Conservation (phyloP, 305 asterid genomes). For the Plantago coronopus region DNA sequence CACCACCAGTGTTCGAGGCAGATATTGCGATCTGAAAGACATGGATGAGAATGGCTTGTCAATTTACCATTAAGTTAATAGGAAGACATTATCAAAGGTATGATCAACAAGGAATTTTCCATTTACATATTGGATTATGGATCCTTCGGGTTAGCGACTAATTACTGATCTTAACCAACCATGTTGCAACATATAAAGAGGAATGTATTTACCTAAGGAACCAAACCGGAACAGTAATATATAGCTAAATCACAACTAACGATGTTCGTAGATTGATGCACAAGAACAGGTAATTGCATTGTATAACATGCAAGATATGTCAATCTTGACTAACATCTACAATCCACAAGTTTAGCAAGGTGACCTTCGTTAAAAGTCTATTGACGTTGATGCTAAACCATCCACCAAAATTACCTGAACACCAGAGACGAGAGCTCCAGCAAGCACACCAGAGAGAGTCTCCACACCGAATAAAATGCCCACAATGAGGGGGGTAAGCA, state of each 20-base stretch:
- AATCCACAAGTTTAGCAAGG: neutral
- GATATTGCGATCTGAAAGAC: conserved; percentile 48
- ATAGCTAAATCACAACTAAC: too few species aligned
- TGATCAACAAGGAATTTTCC: neutral
- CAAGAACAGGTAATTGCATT: too few species aligned
- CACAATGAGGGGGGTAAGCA: conserved; percentile 69
- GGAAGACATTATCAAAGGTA: neutral
- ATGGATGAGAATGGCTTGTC: neutral
- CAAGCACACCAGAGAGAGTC: conserved; percentile 76
- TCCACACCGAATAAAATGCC: conserved; percentile 75
- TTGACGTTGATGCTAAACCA: neutral
- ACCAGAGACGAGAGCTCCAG: conserved; percentile 81
- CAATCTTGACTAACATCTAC: neutral
- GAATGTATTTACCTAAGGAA: too few species aligned
- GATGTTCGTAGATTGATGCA: too few species aligned
- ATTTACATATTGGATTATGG: neutral
- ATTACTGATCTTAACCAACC: neutral
- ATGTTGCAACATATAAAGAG: neutral
- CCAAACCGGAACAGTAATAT: too few species aligned
- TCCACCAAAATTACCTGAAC: conserved; percentile 49
- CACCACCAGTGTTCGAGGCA: conserved; percentile 53
- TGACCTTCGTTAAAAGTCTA: neutral
- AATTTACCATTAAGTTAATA: neutral
- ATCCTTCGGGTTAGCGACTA: neutral
- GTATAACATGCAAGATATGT: neutral